These are phyloP conservation scores for Plasmopara muralis DNA, from an alignment of 352 stramenopile species.

Conservation along the genomic window DNA sequence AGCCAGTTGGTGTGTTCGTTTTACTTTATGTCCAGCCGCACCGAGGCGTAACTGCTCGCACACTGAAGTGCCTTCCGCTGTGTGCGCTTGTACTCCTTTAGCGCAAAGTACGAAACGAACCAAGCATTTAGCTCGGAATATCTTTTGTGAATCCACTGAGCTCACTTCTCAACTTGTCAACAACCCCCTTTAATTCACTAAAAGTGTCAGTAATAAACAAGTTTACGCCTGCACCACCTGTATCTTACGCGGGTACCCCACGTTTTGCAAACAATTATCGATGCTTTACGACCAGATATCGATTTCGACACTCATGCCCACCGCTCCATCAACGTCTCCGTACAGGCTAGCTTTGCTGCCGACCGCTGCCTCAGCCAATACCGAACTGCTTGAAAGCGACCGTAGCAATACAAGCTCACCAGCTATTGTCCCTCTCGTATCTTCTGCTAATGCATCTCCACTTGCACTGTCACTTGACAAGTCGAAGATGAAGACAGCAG, in stretches of 20 bases:
- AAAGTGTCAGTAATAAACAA: slow-evolving; percentile 5
- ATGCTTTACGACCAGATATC: slow-evolving; percentile 25
- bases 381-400: slow-evolving; percentile 17
- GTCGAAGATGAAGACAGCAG: slow-evolving; percentile 10
- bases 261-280: slow-evolving; percentile 8
- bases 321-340: slow-evolving; percentile 6
- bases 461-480: slow-evolving; percentile 19
- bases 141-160: slow-evolving; percentile 24
- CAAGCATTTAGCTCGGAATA: slow-evolving; percentile 19
- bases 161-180: slow-evolving; percentile 42
- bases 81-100: slow-evolving; percentile 2
- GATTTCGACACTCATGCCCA: slow-evolving; percentile 19
- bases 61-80: slow-evolving; percentile 3
- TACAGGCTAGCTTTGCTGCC: slow-evolving; percentile 12
- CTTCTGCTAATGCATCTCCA: slow-evolving; percentile 22
- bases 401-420: slow-evolving; percentile 18
- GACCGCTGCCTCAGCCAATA: slow-evolving; percentile 8
- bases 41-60: slow-evolving; percentile 22
- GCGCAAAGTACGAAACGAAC: slow-evolving; percentile 23
- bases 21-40: slow-evolving; percentile 13
- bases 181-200: slow-evolving; percentile 1
- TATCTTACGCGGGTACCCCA: slow-evolving; percentile 6
- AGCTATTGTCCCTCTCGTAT: slow-evolving; percentile 22
- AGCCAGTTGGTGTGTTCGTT: slow-evolving; percentile 7
- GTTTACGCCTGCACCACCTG: slow-evolving; percentile 3